Evolutionary conservation across 208 protist genomes (phyloP).

Genomic region (Acanthamoeba royreba): DNA sequence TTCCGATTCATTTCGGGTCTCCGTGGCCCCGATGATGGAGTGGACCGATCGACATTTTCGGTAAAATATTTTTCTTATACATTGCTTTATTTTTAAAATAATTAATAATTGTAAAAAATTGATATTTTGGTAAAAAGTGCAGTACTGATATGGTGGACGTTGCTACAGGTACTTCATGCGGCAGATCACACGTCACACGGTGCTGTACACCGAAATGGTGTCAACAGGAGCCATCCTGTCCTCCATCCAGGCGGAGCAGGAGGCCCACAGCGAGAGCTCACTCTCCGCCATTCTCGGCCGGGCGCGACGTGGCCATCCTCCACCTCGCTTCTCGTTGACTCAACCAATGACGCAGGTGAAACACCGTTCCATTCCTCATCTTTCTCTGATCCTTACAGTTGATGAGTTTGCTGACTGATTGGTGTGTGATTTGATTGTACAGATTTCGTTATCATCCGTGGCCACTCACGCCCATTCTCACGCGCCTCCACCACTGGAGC

Average conservation of each 20-base stretch:
- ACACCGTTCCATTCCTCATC: background rate
- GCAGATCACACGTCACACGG: background rate
- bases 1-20: background rate
- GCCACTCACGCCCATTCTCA: background rate
- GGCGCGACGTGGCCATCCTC: background rate
- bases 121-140: no score
- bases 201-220: constrained; percentile 26
- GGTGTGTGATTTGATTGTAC: background rate
- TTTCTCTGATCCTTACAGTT: background rate
- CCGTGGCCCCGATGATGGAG: constrained; percentile 25
- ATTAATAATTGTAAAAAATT: no score
- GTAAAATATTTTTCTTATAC: background rate
- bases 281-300: background rate
- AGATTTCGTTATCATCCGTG: background rate
- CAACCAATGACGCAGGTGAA: no score
- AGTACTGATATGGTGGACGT: no score
- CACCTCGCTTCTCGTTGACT: background rate
- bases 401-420: background rate
- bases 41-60: background rate
- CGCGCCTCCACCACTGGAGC: background rate
- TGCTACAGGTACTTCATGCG: background rate
- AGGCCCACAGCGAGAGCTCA: background rate
- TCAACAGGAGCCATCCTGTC: background rate
- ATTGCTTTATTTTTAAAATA: background rate
- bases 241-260: background rate